Conservation (phyloP, 2,329 filamentous ascomycete genomes). For the Monosporascus sp. region DNA sequence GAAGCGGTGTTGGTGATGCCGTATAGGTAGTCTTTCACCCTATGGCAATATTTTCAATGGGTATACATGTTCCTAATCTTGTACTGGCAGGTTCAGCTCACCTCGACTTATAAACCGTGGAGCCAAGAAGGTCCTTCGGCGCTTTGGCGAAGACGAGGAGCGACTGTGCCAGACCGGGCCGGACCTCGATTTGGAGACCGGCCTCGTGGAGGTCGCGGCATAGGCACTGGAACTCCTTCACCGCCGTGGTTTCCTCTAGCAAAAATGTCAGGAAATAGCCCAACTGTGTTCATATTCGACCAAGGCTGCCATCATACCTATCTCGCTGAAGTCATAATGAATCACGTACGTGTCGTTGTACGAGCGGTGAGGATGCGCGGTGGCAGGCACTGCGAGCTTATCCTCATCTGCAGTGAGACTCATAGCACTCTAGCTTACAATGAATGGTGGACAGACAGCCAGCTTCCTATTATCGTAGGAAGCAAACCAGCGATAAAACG, state of each 20-base stretch:
- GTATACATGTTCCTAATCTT: not conserved
- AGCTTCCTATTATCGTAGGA: not conserved
- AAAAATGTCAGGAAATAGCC: slow-evolving; percentile 11
- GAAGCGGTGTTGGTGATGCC: slow-evolving; percentile 63
- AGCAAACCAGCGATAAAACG: not conserved
- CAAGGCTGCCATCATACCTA: slow-evolving; percentile 34
- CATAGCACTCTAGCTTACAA: not conserved
- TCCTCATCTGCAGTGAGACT: not conserved
- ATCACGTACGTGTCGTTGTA: slow-evolving; percentile 50
- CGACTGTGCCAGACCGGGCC: slow-evolving; percentile 62
- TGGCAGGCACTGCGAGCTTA: not conserved
- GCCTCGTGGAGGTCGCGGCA: slow-evolving; percentile 55
- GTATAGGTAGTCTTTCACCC: slow-evolving; percentile 71
- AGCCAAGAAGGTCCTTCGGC: slow-evolving; percentile 57
- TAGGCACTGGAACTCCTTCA: slow-evolving; percentile 52
- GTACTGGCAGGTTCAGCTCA: slow-evolving; percentile 21
- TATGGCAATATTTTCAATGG: slow-evolving; percentile 22
- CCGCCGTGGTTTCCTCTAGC: slow-evolving; percentile 47
- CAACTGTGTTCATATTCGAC: not conserved
- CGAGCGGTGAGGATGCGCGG: slow-evolving; percentile 1
- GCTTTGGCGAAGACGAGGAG: slow-evolving; percentile 63
- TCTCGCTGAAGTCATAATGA: slow-evolving; percentile 51
- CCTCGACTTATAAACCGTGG: slow-evolving; percentile 64
- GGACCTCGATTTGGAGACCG: slow-evolving; percentile 66
- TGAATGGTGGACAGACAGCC: not conserved